These are phyloP conservation scores for Phialocephala subalpina DNA, from an alignment of 2,329 filamentous ascomycete species.

Conservation along the genomic window DNA sequence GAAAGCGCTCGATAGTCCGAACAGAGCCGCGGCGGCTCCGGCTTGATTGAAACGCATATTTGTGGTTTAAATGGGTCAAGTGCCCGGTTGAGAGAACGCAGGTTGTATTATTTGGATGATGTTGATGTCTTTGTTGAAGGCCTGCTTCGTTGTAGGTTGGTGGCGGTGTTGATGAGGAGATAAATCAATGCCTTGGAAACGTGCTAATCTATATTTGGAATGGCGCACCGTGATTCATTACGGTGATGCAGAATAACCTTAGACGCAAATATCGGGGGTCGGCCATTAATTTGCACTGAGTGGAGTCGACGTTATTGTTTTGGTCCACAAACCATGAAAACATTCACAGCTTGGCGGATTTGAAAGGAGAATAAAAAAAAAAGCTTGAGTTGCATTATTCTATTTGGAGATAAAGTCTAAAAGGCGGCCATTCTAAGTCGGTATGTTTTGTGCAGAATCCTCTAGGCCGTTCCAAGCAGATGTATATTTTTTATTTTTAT, in stretches of 20 bases:
- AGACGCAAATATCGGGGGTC: constrained; percentile 7
- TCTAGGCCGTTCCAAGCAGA: no score
- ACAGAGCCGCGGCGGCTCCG: constrained; percentile 31
- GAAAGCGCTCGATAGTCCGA: constrained; percentile 51
- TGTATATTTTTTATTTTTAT: no score
- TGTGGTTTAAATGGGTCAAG: constrained; percentile 8
- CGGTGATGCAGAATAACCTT: not conserved
- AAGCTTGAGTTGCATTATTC: no score
- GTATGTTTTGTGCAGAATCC: no score
- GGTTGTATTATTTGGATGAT: constrained; percentile 12
- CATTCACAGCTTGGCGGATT: no score
- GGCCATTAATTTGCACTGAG: no score
- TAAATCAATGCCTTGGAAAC: not conserved
- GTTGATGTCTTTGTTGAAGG: constrained; percentile 18
- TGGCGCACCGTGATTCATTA: not conserved
- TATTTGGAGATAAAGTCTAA: no score
- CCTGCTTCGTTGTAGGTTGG: constrained; percentile 22
- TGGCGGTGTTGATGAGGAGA: constrained; percentile 16
- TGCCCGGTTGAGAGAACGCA: constrained; percentile 9
- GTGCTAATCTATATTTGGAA: constrained; percentile 8
- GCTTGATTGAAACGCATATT: constrained; percentile 38
- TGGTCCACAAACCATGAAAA: no score
- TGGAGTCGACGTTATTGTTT: no score
- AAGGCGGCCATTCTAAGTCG: no score
- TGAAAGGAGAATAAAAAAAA: no score